Percentiles rank a stretch among this genome's conserved stretches.
phyloP scores from a whole-genome alignment of 441 rosid genomes.

The Flueggea neowawraea region DNA sequence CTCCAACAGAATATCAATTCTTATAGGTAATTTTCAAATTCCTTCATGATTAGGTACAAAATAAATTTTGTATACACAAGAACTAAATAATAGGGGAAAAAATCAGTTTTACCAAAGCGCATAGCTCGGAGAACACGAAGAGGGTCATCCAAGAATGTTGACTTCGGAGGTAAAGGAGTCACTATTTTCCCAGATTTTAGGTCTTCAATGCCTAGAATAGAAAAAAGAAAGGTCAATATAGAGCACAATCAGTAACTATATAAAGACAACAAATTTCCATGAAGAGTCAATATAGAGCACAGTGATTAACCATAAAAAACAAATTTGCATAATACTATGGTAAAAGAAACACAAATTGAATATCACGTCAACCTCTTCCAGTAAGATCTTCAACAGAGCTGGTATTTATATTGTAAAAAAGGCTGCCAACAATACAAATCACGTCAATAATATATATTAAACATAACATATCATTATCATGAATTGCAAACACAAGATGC shows the following conservation, averaged over 20 bases:
- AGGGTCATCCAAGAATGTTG: constrained; percentile 95
- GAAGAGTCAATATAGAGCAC: background rate
- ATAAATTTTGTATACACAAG: background rate
- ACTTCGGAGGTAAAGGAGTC: constrained; percentile 76
- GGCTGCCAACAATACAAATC: constrained; percentile 40
- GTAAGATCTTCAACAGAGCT: constrained; percentile 80
- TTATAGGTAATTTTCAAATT: no score
- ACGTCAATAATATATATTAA: constrained; percentile 6
- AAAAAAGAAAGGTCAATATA: constrained; percentile 1
- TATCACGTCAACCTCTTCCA: constrained; percentile 56
- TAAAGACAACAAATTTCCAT: background rate
- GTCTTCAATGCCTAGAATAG: constrained; percentile 68
- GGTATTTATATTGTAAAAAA: constrained; percentile 88
- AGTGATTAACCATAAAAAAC: background rate
- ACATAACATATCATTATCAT: background rate
- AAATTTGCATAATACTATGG: background rate
- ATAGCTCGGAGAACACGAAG: constrained; percentile 88
- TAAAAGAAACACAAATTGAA: constrained; percentile 10
- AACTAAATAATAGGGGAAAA: constrained; percentile 4
- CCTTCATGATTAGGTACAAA: no score
- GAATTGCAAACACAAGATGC: background rate
- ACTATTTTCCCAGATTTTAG: constrained; percentile 79
- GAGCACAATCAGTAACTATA: background rate
- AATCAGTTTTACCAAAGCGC: constrained; percentile 72
- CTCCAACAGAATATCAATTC: no score